phyloP scores from a whole-genome alignment of 805 yeast genomes.

The Candida manassasensis region DNA sequence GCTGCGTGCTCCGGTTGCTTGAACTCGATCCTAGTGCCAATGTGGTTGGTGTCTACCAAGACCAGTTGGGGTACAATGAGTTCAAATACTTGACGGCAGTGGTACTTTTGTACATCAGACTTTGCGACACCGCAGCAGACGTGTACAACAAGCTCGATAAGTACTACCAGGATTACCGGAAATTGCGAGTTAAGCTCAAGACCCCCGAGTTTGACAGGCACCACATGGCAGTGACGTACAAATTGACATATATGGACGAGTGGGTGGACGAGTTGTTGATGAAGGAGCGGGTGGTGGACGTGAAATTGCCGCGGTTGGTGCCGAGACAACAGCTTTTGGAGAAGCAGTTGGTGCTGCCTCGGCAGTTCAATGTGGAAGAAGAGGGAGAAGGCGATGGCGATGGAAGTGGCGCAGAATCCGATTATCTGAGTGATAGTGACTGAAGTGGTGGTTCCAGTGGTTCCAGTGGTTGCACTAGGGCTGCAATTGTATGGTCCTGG shows the following conservation, averaged over 20 bases:
- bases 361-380: constrained; percentile 32
- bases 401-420: constrained; percentile 7
- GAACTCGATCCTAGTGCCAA: constrained; percentile 68
- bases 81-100: constrained; percentile 77
- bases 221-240: constrained; percentile 25
- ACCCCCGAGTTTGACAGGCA: constrained; percentile 18
- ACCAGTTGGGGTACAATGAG: constrained; percentile 47
- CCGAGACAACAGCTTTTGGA: constrained; percentile 39
- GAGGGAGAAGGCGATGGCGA: constrained; percentile 22
- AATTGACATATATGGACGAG: constrained; percentile 60
- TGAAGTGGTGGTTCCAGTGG: too few relatives aligned
- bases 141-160: constrained; percentile 52
- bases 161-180: constrained; percentile 61
- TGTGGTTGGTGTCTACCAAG: constrained; percentile 49
- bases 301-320: constrained; percentile 63
- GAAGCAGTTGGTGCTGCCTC: constrained; percentile 33
- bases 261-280: constrained; percentile 58
- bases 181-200: constrained; percentile 44
- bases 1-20: constrained; percentile 69
- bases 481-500: too few relatives aligned
- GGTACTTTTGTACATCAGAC: constrained; percentile 59
- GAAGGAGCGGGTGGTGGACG: constrained; percentile 61
- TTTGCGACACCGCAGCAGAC: constrained; percentile 31
- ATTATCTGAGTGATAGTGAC: constrained; percentile 35
- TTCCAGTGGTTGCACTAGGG: too few relatives aligned